Evolutionary conservation across 257 asterid species (phyloP), one percentile per base, ranked within the genome.

Genomic region (Forsythia viridissima): DNA sequence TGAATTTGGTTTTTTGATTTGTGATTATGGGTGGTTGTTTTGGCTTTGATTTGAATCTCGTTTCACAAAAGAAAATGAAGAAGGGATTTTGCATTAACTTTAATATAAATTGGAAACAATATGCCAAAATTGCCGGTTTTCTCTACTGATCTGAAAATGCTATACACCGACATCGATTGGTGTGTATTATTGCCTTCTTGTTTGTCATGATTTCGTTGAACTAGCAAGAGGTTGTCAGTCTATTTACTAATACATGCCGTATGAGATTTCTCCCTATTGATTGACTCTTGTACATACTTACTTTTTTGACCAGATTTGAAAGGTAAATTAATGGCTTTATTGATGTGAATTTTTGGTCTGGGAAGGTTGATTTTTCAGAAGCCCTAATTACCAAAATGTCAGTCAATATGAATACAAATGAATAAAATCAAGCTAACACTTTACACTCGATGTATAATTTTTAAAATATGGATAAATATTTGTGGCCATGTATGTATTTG

Each of bases 141-240:
- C 48, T 36, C 68, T 69, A 36, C 37, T 77, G 85, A 74, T 77
- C 77, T 51, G 76, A 52, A 63, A 68, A 40, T 30, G 34, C 1
- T 1, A 30, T 30, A 30, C 34, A 30, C 34, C 34, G 34, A 30
- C 34, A 30, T 30, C 34, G 1, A 55, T 21, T 3, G 40, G 38
- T 21, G 37, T 11, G 39, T 30, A 63, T 30, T 63, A 63, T 63
- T 63, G 40, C 70, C 39, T 30, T 63, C 6, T 9, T 9, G 59
- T 51, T 43, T 51, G 59, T 51, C 59, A 10, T 51, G n/a, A 51
- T 51, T 8, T 43, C 3, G 2, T 11, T 30, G 59, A 51, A 11
- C 59, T 11, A 51, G 59, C n/a, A 51, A 30, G 70, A 21, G 67
- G 30, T 63, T 20, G 36, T 63, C 34, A 55, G 51, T 43, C 70